Base-by-base conservation (phyloP, 2,329 filamentous ascomycete genomes). In the Curvularia hawaiiensis region DNA sequence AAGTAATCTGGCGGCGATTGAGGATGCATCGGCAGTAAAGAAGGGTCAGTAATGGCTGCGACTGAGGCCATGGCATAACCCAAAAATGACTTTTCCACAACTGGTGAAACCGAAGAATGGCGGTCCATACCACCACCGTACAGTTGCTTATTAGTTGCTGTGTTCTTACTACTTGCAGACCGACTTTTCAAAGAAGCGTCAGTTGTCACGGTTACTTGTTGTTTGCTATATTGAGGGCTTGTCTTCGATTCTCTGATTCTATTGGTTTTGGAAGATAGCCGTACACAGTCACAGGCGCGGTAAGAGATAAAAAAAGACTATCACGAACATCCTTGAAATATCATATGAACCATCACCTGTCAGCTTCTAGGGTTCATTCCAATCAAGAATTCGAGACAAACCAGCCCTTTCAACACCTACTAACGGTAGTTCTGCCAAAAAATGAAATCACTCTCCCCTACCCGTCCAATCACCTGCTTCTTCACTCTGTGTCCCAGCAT, bases 1-100 rank as follows among this genome's bases (percentile, higher is more conserved):
- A 44, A 51, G 59, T n/a, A 60, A 64, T 16, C 3, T 66, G 45
- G 60, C 52, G 4, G 38, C 56, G 2, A 49, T 66, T 18, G 62
- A 66, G 53, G 38, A 46, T 50, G 38, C 52, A 24, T 46, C 53
- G 14, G 49, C 41, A 1, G 45, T 10, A 20, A 62, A 62, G 55
- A 65, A 65, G 54, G 47, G 48, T 16, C 46, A 54, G n/a, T 65
- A 46, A 58, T 22, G 20, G 18, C 18, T 11, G 7, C 2, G 26
- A 12, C 5, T 22, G 39, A 22, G n/a, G 26, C 26, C 3, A 44
- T 44, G 16, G 1, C 22, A 9, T n/a, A 24, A 24, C 4, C 22
- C 3, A 24, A 24, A 3, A 24, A 4, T 24, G 22, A 24, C 22
- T 24, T 4, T 24, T 4, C 22, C 22, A 24, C 22, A 4, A 24